Percentiles rank a stretch among this genome's conserved stretches.
Evolutionary conservation across 1,284 basidiomycete species (phyloP).

Genomic region (Phlebopus sp.): DNA sequence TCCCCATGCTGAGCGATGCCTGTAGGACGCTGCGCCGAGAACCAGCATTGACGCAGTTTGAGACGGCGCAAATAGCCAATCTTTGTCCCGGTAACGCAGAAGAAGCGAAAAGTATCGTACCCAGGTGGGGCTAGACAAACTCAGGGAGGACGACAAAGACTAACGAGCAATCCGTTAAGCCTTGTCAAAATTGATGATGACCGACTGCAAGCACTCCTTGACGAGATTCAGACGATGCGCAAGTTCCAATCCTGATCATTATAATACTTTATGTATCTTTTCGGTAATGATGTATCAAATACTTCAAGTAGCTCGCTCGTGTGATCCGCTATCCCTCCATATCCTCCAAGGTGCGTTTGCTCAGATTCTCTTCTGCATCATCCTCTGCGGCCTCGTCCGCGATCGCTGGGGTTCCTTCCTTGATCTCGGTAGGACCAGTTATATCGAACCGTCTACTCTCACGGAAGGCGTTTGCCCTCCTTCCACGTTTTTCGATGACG

Average conservation of each 20-base stretch:
- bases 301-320: conserved; percentile 1
- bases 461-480: conserved; percentile 60
- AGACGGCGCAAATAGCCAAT: conserved; percentile 91
- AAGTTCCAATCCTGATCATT: conserved; percentile 72
- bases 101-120: conserved; percentile 88
- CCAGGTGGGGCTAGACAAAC: conserved; percentile 53
- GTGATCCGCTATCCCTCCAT: conserved; percentile 48
- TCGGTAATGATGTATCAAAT: conserved; percentile 11
- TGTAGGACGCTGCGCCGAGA: conserved; percentile 70
- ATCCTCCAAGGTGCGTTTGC: conserved; percentile 60
- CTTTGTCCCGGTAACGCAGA: conserved; percentile 85
- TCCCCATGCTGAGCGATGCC: neutral
- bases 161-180: conserved; percentile 37
- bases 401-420: conserved; percentile 38
- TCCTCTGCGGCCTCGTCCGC: conserved; percentile 58
- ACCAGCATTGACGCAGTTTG: conserved; percentile 80
- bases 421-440: conserved; percentile 49
- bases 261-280: conserved; percentile 1
- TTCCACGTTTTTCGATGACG: conserved; percentile 59
- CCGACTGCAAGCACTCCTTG: conserved; percentile 72
- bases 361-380: conserved; percentile 47
- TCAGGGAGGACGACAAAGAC: conserved; percentile 1
- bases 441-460: conserved; percentile 65
- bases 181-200: conserved; percentile 88
- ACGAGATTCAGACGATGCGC: conserved; percentile 86